phyloP scores from a whole-genome alignment of 345 rosid species.

The Lumnitzera racemosa region DNA sequence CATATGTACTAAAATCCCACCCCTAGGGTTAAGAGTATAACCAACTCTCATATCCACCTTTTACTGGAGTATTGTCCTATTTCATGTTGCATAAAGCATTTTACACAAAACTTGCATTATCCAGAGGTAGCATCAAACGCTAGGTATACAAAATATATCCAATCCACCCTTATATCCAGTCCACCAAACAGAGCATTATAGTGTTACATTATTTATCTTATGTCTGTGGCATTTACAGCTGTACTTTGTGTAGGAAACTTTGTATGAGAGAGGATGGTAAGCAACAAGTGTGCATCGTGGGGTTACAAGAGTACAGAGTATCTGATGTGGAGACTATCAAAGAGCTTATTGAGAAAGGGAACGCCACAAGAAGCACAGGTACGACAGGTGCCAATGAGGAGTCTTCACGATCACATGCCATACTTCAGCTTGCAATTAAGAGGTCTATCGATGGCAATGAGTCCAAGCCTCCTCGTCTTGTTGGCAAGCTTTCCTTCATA shows the following conservation, averaged over 20 bases:
- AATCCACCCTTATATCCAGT: too few relatives aligned
- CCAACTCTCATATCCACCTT: too few relatives aligned
- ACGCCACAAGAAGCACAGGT: constrained; percentile 85
- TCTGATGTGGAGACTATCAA: constrained; percentile 89
- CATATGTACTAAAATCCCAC: too few relatives aligned
- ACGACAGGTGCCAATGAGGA: constrained; percentile 99
- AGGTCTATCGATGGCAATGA: constrained; percentile 72
- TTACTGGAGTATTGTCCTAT: too few relatives aligned
- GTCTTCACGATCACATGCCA: constrained; percentile 98
- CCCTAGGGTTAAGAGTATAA: too few relatives aligned
- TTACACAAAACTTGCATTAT: too few relatives aligned
- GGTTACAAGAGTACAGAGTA: constrained; percentile 90
- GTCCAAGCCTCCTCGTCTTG: constrained; percentile 80
- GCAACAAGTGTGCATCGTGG: constrained; percentile 97
- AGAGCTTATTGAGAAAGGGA: constrained; percentile 95
- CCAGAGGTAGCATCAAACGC: too few relatives aligned
- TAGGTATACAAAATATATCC: too few relatives aligned
- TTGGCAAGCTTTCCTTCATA: constrained; percentile 94
- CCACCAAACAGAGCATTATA: constrained; percentile 1
- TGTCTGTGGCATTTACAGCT: constrained; percentile 1
- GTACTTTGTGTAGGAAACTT: constrained; percentile 49
- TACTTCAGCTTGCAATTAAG: constrained; percentile 93
- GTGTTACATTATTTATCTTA: constrained; percentile 1
- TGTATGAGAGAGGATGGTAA: constrained; percentile 99
- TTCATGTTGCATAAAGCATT: too few relatives aligned